Conservation (phyloP, 495 filamentous ascomycete genomes). For the Aspergillus steynii region DNA sequence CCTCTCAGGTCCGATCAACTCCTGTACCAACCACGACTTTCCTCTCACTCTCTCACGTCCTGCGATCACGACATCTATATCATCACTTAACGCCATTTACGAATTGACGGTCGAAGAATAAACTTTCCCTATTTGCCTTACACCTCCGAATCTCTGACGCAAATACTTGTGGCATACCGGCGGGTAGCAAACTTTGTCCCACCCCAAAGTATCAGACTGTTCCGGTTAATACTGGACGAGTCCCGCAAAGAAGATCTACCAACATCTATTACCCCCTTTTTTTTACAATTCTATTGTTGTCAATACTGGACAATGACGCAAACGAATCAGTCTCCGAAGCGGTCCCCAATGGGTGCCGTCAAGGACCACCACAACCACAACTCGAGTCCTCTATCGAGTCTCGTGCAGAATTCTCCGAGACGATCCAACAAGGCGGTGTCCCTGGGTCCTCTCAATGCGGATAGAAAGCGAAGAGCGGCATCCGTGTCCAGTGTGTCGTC, state of each 20-base stretch:
- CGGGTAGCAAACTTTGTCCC: constrained; percentile 27
- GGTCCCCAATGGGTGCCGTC: constrained; percentile 29
- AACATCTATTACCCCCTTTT: not conserved
- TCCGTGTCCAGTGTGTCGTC: constrained; percentile 48
- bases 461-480: constrained; percentile 43
- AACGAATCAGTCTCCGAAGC: constrained; percentile 30
- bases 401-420: constrained; percentile 24
- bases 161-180: constrained; percentile 17
- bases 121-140: not conserved
- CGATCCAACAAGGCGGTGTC: constrained; percentile 30
- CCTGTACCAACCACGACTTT: constrained; percentile 14
- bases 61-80: constrained; percentile 8
- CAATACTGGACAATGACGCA: constrained; percentile 30
- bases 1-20: constrained; percentile 11
- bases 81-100: constrained; percentile 7
- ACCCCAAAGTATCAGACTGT: constrained; percentile 2
- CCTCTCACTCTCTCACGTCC: constrained; percentile 10
- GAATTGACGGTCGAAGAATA: constrained; percentile 16
- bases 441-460: constrained; percentile 18
- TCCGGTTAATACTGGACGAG: constrained; percentile 8
- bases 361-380: constrained; percentile 27
- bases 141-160: constrained; percentile 20
- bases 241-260: not conserved
- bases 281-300: constrained; percentile 14
- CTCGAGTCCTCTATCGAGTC: constrained; percentile 28